These are phyloP conservation scores for Penicillium italicum DNA, from an alignment of 2,329 filamentous ascomycete species.

Conservation along the genomic window DNA sequence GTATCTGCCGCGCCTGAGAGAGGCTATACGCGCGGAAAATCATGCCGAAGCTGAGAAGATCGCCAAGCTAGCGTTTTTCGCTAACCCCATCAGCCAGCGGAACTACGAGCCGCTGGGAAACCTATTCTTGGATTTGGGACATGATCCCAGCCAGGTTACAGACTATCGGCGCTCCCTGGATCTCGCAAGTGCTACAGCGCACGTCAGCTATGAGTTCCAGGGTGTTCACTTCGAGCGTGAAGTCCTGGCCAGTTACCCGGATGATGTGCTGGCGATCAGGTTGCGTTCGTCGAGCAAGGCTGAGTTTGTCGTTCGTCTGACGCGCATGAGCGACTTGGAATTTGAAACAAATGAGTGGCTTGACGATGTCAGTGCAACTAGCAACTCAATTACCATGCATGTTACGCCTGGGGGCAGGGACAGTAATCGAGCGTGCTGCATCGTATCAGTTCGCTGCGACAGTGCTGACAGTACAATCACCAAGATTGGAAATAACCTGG, in stretches of 20 bases:
- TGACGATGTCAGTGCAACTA: constrained; percentile 33
- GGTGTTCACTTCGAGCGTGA: constrained; percentile 37
- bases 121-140: constrained; percentile 44
- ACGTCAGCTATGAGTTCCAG: constrained; percentile 38
- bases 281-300: constrained; percentile 22
- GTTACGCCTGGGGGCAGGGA: constrained; percentile 38
- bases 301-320: constrained; percentile 32
- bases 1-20: constrained; percentile 40
- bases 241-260: constrained; percentile 43
- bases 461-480: constrained; percentile 29
- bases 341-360: constrained; percentile 47
- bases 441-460: constrained; percentile 27
- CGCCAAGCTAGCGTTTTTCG: constrained; percentile 43
- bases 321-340: constrained; percentile 42
- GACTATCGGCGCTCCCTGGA: constrained; percentile 43
- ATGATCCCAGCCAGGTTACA: constrained; percentile 25
- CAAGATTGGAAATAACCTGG: constrained; percentile 35
- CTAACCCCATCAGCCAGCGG: constrained; percentile 46
- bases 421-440: constrained; percentile 35
- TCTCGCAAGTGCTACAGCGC: constrained; percentile 36
- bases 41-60: constrained; percentile 45
- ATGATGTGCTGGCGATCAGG: constrained; percentile 40
- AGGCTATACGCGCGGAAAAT: constrained; percentile 40
- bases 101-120: constrained; percentile 48
- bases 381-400: constrained; percentile 36